Evolutionary conservation across 305 asterid genomes (phyloP).

Genomic region (Nicotiana rustica): DNA sequence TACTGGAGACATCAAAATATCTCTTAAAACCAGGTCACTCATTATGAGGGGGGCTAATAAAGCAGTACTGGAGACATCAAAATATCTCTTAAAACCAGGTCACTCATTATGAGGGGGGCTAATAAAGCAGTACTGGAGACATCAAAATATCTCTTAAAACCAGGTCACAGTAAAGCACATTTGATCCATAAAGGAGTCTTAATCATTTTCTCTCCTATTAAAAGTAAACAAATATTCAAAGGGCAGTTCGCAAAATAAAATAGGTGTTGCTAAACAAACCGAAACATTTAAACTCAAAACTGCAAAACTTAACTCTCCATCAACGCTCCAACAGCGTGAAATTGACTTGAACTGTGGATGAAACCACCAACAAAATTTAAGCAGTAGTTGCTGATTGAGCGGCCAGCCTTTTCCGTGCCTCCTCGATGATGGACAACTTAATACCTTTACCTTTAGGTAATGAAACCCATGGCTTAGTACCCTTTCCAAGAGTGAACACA

Average conservation of each 20-base stretch:
- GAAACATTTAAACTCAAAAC: not conserved
- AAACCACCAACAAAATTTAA: not conserved
- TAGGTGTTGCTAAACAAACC: not conserved
- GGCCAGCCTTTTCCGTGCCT: conserved; percentile 35
- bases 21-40: no score
- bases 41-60: no score
- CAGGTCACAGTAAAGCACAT: no score
- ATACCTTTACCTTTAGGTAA: conserved; percentile 41
- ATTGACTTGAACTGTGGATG: not conserved
- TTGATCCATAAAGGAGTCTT: not conserved
- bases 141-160: no score
- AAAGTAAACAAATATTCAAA: not conserved
- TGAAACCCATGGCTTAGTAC: conserved; percentile 41
- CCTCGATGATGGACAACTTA: conserved; percentile 40
- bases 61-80: no score
- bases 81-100: no score
- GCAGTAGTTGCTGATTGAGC: conserved; percentile 38
- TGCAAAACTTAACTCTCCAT: conserved; percentile 17
- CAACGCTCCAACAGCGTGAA: not conserved
- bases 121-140: no score
- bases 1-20: no score
- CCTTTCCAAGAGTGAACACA: conserved; percentile 41
- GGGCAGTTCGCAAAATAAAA: not conserved
- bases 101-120: no score
- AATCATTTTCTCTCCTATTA: not conserved